These are phyloP conservation scores for Cryphonectria carpinicola DNA, from an alignment of 2,329 filamentous ascomycete genomes.

Conservation along the genomic window DNA sequence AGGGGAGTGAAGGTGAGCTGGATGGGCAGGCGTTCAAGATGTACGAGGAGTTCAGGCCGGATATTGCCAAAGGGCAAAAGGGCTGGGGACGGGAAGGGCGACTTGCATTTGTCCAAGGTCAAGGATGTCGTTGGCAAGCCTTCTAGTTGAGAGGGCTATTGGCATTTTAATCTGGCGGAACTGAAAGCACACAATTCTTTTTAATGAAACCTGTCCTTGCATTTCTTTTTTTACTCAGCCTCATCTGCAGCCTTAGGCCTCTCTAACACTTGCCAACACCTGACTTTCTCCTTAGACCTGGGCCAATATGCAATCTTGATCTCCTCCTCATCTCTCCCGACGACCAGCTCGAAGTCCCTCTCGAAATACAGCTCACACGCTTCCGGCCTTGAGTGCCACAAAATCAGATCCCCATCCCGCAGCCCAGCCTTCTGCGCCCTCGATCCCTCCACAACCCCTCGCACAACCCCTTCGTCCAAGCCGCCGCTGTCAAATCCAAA, in stretches of 20 bases:
- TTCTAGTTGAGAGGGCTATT: not conserved
- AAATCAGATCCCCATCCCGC: slow-evolving; percentile 32
- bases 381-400: slow-evolving; percentile 30
- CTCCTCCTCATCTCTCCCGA: slow-evolving; percentile 29
- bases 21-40: slow-evolving; percentile 25
- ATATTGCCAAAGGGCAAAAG: slow-evolving; percentile 21
- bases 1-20: slow-evolving; percentile 22
- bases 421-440: slow-evolving; percentile 33
- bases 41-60: slow-evolving; percentile 28
- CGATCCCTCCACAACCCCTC: slow-evolving; percentile 29
- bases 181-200: not conserved
- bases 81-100: slow-evolving; percentile 28
- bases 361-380: slow-evolving; percentile 32
- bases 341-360: slow-evolving; percentile 28
- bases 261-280: slow-evolving; percentile 30
- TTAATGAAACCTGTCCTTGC: not conserved
- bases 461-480: slow-evolving; percentile 31
- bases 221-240: not conserved
- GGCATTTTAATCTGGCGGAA: not conserved
- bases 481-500: slow-evolving; percentile 33
- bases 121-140: slow-evolving; percentile 6
- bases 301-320: slow-evolving; percentile 31
- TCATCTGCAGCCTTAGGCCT: not conserved
- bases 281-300: slow-evolving; percentile 29
- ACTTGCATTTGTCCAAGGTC: slow-evolving; percentile 22